Evolutionary conservation across 768 basidiomycete species (phyloP).

Genomic region (Tulasnella sp.): DNA sequence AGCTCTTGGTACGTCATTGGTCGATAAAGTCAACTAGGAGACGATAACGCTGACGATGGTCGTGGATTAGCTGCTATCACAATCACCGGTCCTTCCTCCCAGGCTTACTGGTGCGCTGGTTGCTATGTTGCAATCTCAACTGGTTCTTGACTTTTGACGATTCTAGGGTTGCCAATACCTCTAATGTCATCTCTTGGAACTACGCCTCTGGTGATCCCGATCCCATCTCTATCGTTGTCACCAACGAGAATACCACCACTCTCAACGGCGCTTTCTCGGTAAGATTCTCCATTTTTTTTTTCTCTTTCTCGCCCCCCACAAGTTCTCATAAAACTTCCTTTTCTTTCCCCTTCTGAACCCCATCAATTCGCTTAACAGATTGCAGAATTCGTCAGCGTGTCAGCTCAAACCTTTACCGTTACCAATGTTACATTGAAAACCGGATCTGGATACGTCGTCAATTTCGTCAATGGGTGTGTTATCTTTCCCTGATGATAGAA

Average conservation of each 20-base stretch:
- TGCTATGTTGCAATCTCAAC: not conserved
- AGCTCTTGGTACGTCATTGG: too few relatives aligned
- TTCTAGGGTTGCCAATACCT: constrained; percentile 27
- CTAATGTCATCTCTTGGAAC: constrained; percentile 29
- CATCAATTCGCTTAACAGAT: constrained; percentile 20
- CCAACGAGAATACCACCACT: constrained; percentile 24
- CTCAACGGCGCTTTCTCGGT: constrained; percentile 29
- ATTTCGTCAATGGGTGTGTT: constrained; percentile 31
- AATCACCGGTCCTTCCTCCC: constrained; percentile 25
- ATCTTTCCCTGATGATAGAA: too few relatives aligned
- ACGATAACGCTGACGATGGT: too few relatives aligned
- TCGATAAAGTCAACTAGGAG: too few relatives aligned
- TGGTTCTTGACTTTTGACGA: not conserved
- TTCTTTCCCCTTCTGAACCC: not conserved
- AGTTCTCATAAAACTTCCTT: not conserved
- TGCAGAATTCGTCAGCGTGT: constrained; percentile 24
- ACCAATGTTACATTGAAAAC: constrained; percentile 28
- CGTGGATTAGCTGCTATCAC: constrained; percentile 22
- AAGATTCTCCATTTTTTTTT: not conserved
- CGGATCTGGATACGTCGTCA: constrained; percentile 25
- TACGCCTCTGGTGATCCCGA: constrained; percentile 26
- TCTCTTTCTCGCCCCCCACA: not conserved
- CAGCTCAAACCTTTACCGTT: constrained; percentile 18
- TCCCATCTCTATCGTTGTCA: constrained; percentile 26
- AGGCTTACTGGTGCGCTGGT: constrained; percentile 25